Percentiles rank a stretch among this genome's conserved stretches.
These are phyloP conservation scores for Hypoxylon rickii DNA, from an alignment of 495 filamentous ascomycete genomes.

Conservation along the genomic window DNA sequence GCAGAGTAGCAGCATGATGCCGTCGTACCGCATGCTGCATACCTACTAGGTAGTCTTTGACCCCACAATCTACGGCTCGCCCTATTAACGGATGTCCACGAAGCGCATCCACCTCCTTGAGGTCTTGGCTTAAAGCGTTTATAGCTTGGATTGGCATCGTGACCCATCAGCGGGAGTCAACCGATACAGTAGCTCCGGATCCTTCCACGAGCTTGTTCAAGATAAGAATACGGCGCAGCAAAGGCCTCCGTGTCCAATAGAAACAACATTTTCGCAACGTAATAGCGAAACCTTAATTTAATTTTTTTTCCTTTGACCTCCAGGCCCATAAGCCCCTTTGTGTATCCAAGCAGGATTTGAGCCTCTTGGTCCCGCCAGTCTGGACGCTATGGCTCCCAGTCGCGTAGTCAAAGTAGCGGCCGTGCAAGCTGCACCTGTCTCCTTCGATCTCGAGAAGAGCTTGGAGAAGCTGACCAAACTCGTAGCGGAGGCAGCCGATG, in stretches of 20 bases:
- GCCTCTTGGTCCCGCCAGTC: constrained; percentile 8
- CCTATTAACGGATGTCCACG: constrained; percentile 21
- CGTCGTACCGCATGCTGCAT: constrained; percentile 17
- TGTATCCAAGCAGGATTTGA: constrained; percentile 4
- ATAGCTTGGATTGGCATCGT: constrained; percentile 17
- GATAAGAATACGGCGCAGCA: constrained; percentile 1
- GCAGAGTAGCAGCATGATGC: constrained; percentile 24
- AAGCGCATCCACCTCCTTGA: constrained; percentile 16
- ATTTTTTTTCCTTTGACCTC: constrained; percentile 1
- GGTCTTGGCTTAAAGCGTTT: constrained; percentile 17
- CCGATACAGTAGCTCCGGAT: constrained; percentile 17
- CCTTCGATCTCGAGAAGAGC: constrained; percentile 47
- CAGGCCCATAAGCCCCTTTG: constrained; percentile 3
- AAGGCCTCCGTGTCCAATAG: constrained; percentile 2
- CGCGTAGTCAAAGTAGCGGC: constrained; percentile 41
- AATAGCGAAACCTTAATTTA: not conserved
- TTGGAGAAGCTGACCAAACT: constrained; percentile 44
- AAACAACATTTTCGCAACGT: not conserved
- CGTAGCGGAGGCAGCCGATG: constrained; percentile 46
- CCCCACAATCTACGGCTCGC: constrained; percentile 22
- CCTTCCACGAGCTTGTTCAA: constrained; percentile 10
- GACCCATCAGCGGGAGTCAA: constrained; percentile 1
- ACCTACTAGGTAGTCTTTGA: too few relatives aligned
- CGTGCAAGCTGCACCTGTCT: constrained; percentile 50
- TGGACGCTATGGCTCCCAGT: constrained; percentile 25